These are phyloP conservation scores for Leccinum pachyderme DNA, from an alignment of 1,284 basidiomycete genomes.

Conservation along the genomic window DNA sequence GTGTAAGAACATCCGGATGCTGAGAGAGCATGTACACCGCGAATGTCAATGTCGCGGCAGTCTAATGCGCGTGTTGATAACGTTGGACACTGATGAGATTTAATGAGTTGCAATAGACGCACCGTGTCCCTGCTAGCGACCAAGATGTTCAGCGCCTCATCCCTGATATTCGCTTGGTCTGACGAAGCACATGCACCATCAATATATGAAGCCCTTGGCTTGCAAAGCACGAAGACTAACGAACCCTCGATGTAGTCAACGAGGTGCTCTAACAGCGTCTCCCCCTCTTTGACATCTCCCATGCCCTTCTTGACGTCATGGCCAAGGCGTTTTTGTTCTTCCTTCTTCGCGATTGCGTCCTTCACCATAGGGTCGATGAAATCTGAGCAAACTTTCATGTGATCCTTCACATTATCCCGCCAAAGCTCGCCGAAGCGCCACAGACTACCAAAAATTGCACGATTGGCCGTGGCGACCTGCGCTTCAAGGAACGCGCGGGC, in stretches of 20 bases:
- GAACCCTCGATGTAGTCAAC: constrained; percentile 27
- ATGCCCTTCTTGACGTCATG: neutral
- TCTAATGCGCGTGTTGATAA: constrained; percentile 33
- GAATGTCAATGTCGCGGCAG: constrained; percentile 50
- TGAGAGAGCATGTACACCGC: constrained; percentile 53
- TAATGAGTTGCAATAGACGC: constrained; percentile 4
- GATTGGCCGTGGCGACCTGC: constrained; percentile 11
- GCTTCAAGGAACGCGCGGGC: constrained; percentile 26
- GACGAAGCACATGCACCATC: neutral
- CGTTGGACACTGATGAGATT: neutral
- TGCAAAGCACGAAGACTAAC: constrained; percentile 2
- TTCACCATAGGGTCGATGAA: constrained; percentile 31
- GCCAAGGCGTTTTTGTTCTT: constrained; percentile 10
- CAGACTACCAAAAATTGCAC: constrained; percentile 18
- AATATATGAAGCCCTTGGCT: constrained; percentile 1
- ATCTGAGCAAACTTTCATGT: constrained; percentile 20
- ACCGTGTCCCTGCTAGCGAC: constrained; percentile 43
- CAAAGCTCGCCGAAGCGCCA: constrained; percentile 31
- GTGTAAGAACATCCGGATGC: constrained; percentile 44
- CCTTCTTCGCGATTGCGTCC: constrained; percentile 26
- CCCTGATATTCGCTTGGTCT: constrained; percentile 36
- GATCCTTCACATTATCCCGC: constrained; percentile 11
- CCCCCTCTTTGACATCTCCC: constrained; percentile 16
- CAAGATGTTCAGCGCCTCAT: constrained; percentile 41
- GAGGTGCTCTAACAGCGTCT: constrained; percentile 32